Conservation (phyloP, 208 protist genomes). For the Novymonas esmeraldas region DNA sequence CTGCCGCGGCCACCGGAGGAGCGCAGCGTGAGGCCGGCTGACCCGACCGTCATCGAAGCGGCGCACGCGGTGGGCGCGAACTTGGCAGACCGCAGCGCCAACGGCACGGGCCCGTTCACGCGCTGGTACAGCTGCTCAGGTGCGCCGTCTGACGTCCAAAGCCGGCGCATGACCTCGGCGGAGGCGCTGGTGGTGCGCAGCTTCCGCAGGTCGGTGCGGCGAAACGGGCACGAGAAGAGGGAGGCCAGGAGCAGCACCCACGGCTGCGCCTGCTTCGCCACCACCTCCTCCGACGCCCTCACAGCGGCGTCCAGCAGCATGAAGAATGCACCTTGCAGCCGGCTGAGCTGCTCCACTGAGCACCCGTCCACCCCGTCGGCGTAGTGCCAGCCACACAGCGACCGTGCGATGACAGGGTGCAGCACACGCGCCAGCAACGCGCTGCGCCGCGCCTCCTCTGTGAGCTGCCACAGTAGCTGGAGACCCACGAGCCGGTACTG, state of each 20-base stretch:
- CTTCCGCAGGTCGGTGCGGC: conserved; percentile 60
- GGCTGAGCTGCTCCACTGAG: conserved; percentile 74
- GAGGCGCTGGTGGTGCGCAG: conserved; percentile 35
- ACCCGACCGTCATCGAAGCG: conserved; percentile 52
- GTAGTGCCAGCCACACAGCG: conserved; percentile 87
- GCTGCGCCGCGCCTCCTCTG: conserved; percentile 74
- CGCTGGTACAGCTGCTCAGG: conserved; percentile 27
- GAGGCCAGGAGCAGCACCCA: conserved; percentile 68
- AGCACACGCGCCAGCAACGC: conserved; percentile 52
- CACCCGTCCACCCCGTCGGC: conserved; percentile 81
- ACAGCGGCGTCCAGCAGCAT: conserved; percentile 66
- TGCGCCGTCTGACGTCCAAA: conserved; percentile 16
- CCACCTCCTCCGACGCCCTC: conserved; percentile 21
- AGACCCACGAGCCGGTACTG: conserved; percentile 78
- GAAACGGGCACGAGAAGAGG: conserved; percentile 61
- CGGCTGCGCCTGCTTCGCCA: conserved; percentile 23
- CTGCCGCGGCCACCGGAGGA: conserved; percentile 62
- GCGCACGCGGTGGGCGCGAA: conserved; percentile 44
- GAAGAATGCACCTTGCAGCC: conserved; percentile 81
- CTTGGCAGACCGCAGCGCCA: conserved; percentile 40
- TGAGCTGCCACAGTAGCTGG: conserved; percentile 69
- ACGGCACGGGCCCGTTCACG: conserved; percentile 64
- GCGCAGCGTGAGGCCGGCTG: conserved; percentile 55
- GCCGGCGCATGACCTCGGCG: conserved; percentile 22
- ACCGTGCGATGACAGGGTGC: conserved; percentile 78